These are phyloP conservation scores for Gardenia jasminoides DNA, from an alignment of 257 asterid genomes.

Conservation along the genomic window DNA sequence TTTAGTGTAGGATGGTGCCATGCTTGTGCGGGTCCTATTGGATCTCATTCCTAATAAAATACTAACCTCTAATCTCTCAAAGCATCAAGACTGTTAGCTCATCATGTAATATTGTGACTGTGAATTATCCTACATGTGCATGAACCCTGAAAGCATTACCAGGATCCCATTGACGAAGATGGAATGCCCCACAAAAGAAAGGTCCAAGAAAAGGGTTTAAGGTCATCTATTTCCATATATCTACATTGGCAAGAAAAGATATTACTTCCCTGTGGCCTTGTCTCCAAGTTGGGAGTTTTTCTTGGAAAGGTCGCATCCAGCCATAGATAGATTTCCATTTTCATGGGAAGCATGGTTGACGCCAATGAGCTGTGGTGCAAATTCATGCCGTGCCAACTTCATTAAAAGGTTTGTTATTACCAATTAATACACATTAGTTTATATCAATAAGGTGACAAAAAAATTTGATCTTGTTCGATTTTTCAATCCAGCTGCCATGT, in stretches of 20 bases:
- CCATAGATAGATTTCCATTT: background rate
- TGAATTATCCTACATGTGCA: background rate
- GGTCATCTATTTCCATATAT: background rate
- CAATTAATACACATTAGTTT: no score
- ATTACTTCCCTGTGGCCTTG: background rate
- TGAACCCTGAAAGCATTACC: background rate
- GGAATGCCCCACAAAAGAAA: constrained; percentile 10
- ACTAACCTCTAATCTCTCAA: background rate
- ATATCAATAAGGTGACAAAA: no score
- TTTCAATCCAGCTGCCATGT: background rate
- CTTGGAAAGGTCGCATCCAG: background rate
- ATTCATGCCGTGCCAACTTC: no score
- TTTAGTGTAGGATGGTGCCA: constrained; percentile 1
- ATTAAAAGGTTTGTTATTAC: no score
- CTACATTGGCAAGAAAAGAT: background rate
- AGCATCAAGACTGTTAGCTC: background rate
- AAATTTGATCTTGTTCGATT: no score
- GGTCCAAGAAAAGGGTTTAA: background rate
- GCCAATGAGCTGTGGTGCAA: background rate
- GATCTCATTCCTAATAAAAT: background rate
- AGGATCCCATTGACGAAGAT: background rate
- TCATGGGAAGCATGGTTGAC: background rate
- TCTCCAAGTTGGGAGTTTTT: background rate
- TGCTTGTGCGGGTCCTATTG: constrained; percentile 14
- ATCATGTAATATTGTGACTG: background rate